A percentile compares a stretch with the other conserved stretches of the same genome.
Evolutionary conservation across 179 eudicot species (phyloP).

Genomic region (Spergularia azorica): DNA sequence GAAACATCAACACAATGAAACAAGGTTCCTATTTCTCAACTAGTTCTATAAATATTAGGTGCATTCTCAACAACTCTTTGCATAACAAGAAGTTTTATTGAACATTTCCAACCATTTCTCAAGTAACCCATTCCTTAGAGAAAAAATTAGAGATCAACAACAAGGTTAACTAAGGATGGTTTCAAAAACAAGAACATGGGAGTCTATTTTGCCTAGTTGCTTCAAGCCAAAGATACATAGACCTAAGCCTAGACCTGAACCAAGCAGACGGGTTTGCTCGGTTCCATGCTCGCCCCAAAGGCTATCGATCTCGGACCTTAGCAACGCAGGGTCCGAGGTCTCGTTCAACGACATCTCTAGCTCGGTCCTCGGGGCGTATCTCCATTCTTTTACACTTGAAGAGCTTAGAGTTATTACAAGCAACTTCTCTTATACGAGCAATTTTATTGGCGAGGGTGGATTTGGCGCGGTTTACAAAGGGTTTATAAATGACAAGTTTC

Average conservation of each 20-base stretch:
- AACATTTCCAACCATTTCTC: not conserved
- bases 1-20: slow-evolving; percentile 11
- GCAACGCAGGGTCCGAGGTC: slow-evolving; percentile 53
- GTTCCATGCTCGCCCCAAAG: slow-evolving; percentile 46
- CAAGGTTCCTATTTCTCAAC: slow-evolving; percentile 26
- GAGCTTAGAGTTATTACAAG: slow-evolving; percentile 72
- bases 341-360: slow-evolving; percentile 59
- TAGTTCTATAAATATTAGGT: slow-evolving; percentile 27
- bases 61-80: slow-evolving; percentile 23
- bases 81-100: slow-evolving; percentile 1
- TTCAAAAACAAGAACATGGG: slow-evolving; percentile 34
- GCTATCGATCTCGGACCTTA: slow-evolving; percentile 61
- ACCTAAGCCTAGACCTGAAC: slow-evolving; percentile 19
- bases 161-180: not conserved
- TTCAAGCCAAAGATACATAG: slow-evolving; percentile 34
- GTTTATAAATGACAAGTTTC: slow-evolving; percentile 60
- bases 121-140: not conserved
- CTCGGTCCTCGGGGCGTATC: slow-evolving; percentile 64
- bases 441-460: slow-evolving; percentile 91
- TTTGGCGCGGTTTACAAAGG: slow-evolving; percentile 95
- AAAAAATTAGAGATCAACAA: not conserved
- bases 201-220: slow-evolving; percentile 37
- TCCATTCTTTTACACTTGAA: slow-evolving; percentile 58
- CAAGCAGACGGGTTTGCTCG: slow-evolving; percentile 25
- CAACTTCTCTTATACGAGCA: slow-evolving; percentile 54